Percentiles rank a stretch among this genome's conserved stretches.
Conservation (phyloP, 768 basidiomycete genomes). For the Fistulinella prunicolor region DNA sequence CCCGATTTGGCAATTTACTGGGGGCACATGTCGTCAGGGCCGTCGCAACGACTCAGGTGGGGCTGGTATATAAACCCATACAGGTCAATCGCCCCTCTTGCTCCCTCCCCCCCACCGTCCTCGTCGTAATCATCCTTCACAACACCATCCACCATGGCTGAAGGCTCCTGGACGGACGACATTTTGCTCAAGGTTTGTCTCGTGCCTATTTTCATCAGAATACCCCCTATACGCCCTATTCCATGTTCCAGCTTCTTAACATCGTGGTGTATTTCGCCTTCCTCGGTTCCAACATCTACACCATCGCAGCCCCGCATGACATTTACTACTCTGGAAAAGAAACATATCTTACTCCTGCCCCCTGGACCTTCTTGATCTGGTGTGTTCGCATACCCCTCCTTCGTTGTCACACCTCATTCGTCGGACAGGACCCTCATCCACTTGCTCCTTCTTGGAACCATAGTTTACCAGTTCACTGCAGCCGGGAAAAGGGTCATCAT, state of each 20-base stretch:
- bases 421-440: slow-evolving; percentile 77
- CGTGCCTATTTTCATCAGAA: background rate
- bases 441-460: slow-evolving; percentile 82
- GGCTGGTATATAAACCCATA: slow-evolving; percentile 28
- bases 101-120: slow-evolving; percentile 9
- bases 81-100: slow-evolving; percentile 16
- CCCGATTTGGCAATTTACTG: slow-evolving; percentile 10
- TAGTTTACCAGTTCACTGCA: slow-evolving; percentile 87
- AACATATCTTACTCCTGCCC: slow-evolving; percentile 93
- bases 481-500: slow-evolving; percentile 74
- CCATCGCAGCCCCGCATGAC: slow-evolving; percentile 69
- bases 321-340: slow-evolving; percentile 74
- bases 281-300: slow-evolving; percentile 89
- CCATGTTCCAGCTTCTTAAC: slow-evolving; percentile 57
- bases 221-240: background rate
- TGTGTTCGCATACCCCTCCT: slow-evolving; percentile 28
- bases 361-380: slow-evolving; percentile 93
- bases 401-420: slow-evolving; percentile 10
- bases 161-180: slow-evolving; percentile 67
- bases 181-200: slow-evolving; percentile 70
- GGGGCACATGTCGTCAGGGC: slow-evolving; percentile 25
- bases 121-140: background rate
- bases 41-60: slow-evolving; percentile 1
- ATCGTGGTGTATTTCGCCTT: slow-evolving; percentile 81
- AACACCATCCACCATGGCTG: slow-evolving; percentile 43